Evolutionary conservation across 345 rosid genomes (phyloP), one percentile per base, ranked within the genome.

Genomic region (Syzygium oleosum): DNA sequence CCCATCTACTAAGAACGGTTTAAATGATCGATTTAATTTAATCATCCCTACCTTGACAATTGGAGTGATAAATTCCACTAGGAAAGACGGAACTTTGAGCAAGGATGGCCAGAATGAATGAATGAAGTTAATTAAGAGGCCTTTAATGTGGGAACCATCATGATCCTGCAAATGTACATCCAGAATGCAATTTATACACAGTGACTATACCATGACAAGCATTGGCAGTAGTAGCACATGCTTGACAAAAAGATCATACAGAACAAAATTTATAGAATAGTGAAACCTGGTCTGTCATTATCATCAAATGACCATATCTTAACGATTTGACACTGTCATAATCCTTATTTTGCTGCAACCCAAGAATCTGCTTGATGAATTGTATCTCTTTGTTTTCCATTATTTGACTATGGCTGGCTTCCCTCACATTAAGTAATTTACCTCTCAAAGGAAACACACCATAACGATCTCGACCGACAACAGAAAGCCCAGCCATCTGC

Each of bases 111-210:
- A 98, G 91, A 97, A 98, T 85, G 97, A 92, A 90, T 98, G 98
- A 84, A 98, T 94, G 88, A 97, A 97, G 84, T 98, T 98, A 87
- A 98, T 98, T 90, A 98, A 86, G 84, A 98, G 92, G 15, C 99
- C 99, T 90, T 98, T 97, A 49, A 97, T 98, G 85, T 98, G 99
- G n/a, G 99, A 98, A 59, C 99, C 99, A 90, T 98, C 99, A 85
- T 97, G 96, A 92, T 98, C 99, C 99, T 98, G 93, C 34, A 73
- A 38, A 34, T 73, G 49, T 27, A 73, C 15, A 38, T 73, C 83
- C 27, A 73, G 49, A 21, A 38, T 19, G 27, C 49, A 73, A 73
- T 10, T 1, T 19, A 73, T 0, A 73, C 7, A 2, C 8, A 9
- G 83, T 34, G 83, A 73, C 49, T 21, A 38, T 38, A 38, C 27